phyloP scores from a whole-genome alignment of 805 yeast species.

The Kluyveromyces siamensis region DNA sequence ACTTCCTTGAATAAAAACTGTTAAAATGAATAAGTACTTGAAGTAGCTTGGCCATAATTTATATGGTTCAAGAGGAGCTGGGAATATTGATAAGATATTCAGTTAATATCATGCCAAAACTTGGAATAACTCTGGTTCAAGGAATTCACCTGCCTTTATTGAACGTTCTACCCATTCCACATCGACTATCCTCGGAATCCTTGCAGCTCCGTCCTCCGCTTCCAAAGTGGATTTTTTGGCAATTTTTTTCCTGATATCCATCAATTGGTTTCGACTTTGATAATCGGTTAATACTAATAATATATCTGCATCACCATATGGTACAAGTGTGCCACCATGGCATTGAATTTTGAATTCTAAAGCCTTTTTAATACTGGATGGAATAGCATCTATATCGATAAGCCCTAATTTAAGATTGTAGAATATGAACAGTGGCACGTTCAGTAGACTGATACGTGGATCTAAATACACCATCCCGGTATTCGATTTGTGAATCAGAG shows the following conservation, averaged over 20 bases:
- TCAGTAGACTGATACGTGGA: background rate
- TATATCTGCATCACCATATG: slow-evolving; percentile 28
- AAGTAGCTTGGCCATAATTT: too few species aligned
- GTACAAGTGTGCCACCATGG: slow-evolving; percentile 37
- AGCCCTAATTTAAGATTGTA: slow-evolving; percentile 29
- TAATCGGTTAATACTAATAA: slow-evolving; percentile 27
- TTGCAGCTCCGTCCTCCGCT: slow-evolving; percentile 4
- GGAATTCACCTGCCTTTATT: slow-evolving; percentile 24
- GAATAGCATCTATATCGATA: slow-evolving; percentile 8
- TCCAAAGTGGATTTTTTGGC: slow-evolving; percentile 1
- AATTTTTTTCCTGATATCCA: slow-evolving; percentile 1
- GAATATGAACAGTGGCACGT: slow-evolving; percentile 29
- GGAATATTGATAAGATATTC: background rate
- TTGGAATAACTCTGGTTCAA: slow-evolving; percentile 24
- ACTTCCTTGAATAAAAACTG: too few species aligned
- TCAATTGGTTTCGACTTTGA: slow-evolving; percentile 7
- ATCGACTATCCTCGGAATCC: slow-evolving; percentile 29
- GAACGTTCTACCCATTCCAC: slow-evolving; percentile 30
- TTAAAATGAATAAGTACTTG: too few species aligned
- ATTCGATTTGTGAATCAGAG: too few species aligned
- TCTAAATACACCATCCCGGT: background rate
- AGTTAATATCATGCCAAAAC: slow-evolving; percentile 5
- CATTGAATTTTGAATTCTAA: slow-evolving; percentile 24
- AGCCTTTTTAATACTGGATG: slow-evolving; percentile 7
- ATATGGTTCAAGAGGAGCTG: too few species aligned